These are phyloP conservation scores for Sporothrix brasiliensis DNA, from an alignment of 2,329 filamentous ascomycete genomes.

Conservation along the genomic window DNA sequence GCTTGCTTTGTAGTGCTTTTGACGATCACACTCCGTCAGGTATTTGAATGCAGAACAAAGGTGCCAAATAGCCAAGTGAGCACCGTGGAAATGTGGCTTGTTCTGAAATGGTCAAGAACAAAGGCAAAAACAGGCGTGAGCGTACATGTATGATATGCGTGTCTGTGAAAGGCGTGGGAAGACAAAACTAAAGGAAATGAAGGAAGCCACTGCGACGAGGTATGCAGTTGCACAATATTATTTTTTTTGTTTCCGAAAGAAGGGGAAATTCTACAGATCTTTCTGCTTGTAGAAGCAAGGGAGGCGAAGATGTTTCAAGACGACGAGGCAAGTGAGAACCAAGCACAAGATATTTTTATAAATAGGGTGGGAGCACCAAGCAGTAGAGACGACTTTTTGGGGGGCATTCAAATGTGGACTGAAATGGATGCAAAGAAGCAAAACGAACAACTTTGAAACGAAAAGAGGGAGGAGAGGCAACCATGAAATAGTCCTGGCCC, in stretches of 20 bases:
- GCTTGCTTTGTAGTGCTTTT: not conserved
- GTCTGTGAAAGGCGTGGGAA: constrained; percentile 10
- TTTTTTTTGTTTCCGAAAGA: not conserved
- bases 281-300: constrained; percentile 23
- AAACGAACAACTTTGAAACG: not conserved
- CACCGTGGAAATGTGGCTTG: not conserved
- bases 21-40: not conserved
- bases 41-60: not conserved
- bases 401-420: not conserved
- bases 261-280: not conserved
- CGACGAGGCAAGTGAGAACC: not conserved
- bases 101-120: not conserved
- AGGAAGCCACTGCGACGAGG: constrained; percentile 2
- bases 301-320: not conserved
- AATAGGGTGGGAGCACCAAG: not conserved
- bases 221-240: not conserved
- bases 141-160: not conserved
- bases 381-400: not conserved
- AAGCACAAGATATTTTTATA: constrained; percentile 10
- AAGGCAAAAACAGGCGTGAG: constrained; percentile 1
- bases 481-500: constrained; percentile 19
- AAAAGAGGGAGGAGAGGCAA: not conserved
- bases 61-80: not conserved
- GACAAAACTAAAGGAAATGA: not conserved
- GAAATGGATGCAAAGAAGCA: not conserved